These are phyloP conservation scores for Didymella lethalis DNA, from an alignment of 2,329 filamentous ascomycete genomes.

Conservation along the genomic window DNA sequence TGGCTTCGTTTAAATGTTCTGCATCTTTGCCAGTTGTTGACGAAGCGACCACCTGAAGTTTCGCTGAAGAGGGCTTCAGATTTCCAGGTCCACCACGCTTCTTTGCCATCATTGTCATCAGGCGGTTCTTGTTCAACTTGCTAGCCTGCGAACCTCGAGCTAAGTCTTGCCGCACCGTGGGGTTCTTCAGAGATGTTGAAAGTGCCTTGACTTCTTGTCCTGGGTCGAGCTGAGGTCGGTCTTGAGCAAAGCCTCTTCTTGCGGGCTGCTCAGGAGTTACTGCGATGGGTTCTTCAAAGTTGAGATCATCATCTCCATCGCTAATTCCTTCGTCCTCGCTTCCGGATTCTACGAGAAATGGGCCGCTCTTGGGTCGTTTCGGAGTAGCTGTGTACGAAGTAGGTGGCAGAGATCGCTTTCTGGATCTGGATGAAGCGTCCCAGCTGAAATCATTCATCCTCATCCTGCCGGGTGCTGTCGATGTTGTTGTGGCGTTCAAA, in stretches of 20 bases:
- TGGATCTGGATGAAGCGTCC: neutral
- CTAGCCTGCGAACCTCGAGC: neutral
- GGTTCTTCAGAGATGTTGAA: too few species aligned
- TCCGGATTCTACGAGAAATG: neutral
- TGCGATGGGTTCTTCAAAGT: neutral
- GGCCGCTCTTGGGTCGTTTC: neutral
- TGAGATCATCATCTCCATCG: neutral
- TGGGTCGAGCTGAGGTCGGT: too few species aligned
- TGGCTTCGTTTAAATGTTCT: neutral
- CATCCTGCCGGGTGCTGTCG: neutral
- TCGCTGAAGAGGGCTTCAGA: neutral
- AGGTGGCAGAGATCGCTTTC: constrained; percentile 7
- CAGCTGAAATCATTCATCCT: neutral
- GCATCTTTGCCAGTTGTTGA: neutral
- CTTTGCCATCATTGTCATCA: constrained; percentile 2
- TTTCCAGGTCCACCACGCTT: neutral
- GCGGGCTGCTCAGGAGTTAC: neutral
- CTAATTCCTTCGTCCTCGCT: constrained; percentile 1
- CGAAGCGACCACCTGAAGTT: neutral
- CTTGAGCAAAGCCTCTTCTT: neutral
- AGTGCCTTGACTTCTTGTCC: neutral
- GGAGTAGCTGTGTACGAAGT: neutral
- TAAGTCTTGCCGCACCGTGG: neutral
- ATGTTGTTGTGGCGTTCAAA: neutral
- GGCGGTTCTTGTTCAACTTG: constrained; percentile 1